Percentiles rank a stretch among this genome's conserved stretches.
phyloP scores from a whole-genome alignment of 108 stramenopile species.

The Skeletonema marinoi region DNA sequence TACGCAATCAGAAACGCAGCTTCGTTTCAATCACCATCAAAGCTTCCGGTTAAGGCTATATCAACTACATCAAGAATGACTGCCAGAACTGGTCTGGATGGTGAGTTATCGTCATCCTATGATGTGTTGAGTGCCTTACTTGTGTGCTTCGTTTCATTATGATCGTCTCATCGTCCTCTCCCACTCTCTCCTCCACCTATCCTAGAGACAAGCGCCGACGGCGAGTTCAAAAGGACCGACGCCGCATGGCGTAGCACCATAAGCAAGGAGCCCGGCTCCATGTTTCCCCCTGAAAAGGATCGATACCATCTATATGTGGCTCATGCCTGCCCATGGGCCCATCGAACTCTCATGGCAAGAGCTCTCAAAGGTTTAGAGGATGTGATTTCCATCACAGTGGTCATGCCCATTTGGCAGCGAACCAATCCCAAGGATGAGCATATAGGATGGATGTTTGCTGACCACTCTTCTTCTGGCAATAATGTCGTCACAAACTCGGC shows the following conservation, averaged over 20 bases:
- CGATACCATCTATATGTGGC: slow-evolving; percentile 83
- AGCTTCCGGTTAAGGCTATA: background rate
- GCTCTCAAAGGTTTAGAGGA: slow-evolving; percentile 91
- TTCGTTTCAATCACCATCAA: background rate
- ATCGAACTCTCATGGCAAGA: slow-evolving; percentile 83
- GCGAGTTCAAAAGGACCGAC: slow-evolving; percentile 54
- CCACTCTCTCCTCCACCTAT: slow-evolving; percentile 2
- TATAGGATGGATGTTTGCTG: slow-evolving; percentile 93
- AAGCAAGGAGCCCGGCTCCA: slow-evolving; percentile 45
- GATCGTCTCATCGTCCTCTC: background rate
- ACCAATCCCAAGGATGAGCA: slow-evolving; percentile 86
- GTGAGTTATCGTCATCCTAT: background rate
- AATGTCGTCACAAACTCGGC: slow-evolving; percentile 57
- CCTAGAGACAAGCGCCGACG: slow-evolving; percentile 40
- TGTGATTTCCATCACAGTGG: slow-evolving; percentile 81
- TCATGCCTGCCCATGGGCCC: slow-evolving; percentile 80
- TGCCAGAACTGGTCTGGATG: background rate
- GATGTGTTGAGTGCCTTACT: background rate
- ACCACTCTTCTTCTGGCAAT: slow-evolving; percentile 30
- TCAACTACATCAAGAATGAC: background rate
- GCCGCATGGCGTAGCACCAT: slow-evolving; percentile 69
- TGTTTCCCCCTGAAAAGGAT: slow-evolving; percentile 72
- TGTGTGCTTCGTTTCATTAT: background rate
- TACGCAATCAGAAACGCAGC: background rate
- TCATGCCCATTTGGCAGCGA: slow-evolving; percentile 85